Evolutionary conservation across 805 yeast genomes (phyloP).

Genomic region (Spathaspora sp.): DNA sequence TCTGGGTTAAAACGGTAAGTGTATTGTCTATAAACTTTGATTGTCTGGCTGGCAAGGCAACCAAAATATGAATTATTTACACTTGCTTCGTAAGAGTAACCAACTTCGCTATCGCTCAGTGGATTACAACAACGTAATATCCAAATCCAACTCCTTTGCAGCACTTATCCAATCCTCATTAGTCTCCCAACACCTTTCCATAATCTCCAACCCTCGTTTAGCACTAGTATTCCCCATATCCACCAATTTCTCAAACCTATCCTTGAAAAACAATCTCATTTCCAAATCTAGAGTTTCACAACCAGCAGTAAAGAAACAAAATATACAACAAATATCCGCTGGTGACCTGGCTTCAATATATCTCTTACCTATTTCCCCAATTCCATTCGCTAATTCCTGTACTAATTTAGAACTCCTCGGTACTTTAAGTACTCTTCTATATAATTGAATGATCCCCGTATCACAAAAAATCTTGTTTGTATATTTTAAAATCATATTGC

Average conservation of each 20-base stretch:
- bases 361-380: slow-evolving; percentile 31
- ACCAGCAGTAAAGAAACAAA: slow-evolving; percentile 56
- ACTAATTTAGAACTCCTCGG: slow-evolving; percentile 45
- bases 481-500: slow-evolving; percentile 35
- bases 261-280: slow-evolving; percentile 31
- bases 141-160: slow-evolving; percentile 38
- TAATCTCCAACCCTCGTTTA: slow-evolving; percentile 42
- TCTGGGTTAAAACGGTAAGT: too few species aligned
- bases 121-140: slow-evolving; percentile 24
- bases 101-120: not conserved
- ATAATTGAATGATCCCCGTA: slow-evolving; percentile 53
- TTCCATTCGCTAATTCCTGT: slow-evolving; percentile 43
- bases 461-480: slow-evolving; percentile 52
- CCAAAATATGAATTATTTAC: too few species aligned
- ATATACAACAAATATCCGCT: slow-evolving; percentile 53
- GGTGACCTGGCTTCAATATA: slow-evolving; percentile 44
- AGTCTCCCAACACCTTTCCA: slow-evolving; percentile 52
- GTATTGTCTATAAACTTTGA: too few species aligned
- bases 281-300: slow-evolving; percentile 47
- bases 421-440: slow-evolving; percentile 49
- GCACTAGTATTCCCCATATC: slow-evolving; percentile 43
- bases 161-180: slow-evolving; percentile 52
- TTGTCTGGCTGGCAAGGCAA: too few species aligned
- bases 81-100: not conserved
- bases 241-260: slow-evolving; percentile 39